Evolutionary conservation across 768 basidiomycete species (phyloP).

Genomic region (Leccinum subtestaceum): DNA sequence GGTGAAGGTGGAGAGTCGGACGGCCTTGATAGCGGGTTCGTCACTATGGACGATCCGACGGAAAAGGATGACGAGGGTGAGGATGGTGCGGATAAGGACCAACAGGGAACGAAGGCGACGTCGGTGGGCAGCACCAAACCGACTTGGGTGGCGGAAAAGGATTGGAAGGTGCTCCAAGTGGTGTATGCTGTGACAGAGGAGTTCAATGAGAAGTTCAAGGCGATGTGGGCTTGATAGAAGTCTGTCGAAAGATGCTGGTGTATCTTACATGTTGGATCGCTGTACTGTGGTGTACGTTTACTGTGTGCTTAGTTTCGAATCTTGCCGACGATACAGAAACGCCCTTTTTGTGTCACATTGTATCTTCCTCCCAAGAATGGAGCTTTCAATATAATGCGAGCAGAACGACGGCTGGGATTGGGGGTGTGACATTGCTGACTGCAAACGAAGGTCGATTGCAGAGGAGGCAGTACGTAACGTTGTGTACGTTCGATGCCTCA

Average conservation of each 20-base stretch:
- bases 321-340: no score
- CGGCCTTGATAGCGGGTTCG: constrained; percentile 35
- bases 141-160: constrained; percentile 38
- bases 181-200: constrained; percentile 42
- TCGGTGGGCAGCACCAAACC: constrained; percentile 28
- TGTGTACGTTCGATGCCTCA: no score
- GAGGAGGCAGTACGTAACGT: no score
- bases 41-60: constrained; percentile 27
- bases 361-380: no score
- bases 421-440: no score
- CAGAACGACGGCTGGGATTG: no score
- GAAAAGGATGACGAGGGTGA: constrained; percentile 21
- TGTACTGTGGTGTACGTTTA: background rate
- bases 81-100: background rate
- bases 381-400: no score
- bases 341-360: no score
- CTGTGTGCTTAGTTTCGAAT: no score
- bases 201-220: constrained; percentile 58
- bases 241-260: background rate
- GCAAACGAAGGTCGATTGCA: no score
- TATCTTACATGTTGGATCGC: background rate
- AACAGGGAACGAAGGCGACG: background rate
- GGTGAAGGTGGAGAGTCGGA: constrained; percentile 7
- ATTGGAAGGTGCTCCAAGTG: constrained; percentile 57
- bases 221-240: constrained; percentile 54